phyloP scores from a whole-genome alignment of 768 basidiomycete species.

The Cyathus striatus region DNA sequence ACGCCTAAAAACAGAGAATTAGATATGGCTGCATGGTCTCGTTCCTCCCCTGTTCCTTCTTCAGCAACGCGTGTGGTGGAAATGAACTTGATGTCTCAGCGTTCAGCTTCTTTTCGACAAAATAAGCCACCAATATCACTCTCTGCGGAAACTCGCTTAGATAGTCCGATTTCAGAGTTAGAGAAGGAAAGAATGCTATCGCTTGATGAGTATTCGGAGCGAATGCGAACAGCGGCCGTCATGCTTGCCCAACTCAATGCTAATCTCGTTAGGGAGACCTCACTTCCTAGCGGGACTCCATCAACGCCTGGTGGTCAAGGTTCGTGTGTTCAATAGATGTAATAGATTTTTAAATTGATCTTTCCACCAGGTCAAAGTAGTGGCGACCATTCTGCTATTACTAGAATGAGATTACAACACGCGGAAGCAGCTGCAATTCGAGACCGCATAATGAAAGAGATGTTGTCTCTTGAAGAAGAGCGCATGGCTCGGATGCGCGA shows the following conservation, averaged over 20 bases:
- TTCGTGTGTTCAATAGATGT: too few relatives aligned
- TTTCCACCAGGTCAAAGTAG: too few relatives aligned
- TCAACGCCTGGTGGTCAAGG: conserved; percentile 1
- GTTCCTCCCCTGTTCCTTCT: conserved; percentile 40
- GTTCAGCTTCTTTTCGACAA: conserved; percentile 4
- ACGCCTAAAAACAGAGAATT: conserved; percentile 86
- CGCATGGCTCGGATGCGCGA: conserved; percentile 90
- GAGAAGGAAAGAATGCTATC: conserved; percentile 50
- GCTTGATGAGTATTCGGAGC: conserved; percentile 95
- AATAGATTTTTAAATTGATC: too few relatives aligned
- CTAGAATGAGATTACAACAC: conserved; percentile 70
- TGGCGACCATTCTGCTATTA: conserved; percentile 4
- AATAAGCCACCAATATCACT: conserved; percentile 5
- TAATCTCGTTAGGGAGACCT: conserved; percentile 56
- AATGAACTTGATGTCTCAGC: conserved; percentile 9
- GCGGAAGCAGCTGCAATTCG: conserved; percentile 87
- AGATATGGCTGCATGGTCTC: conserved; percentile 82
- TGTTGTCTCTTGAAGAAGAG: conserved; percentile 95
- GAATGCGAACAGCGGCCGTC: conserved; percentile 97
- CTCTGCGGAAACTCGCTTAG: conserved; percentile 5
- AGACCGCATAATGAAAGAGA: conserved; percentile 97
- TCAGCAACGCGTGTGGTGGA: too few relatives aligned
- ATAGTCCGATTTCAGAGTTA: too few relatives aligned
- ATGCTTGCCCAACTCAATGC: conserved; percentile 97
- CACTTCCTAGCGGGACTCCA: conserved; percentile 8